These are phyloP conservation scores for Boletus rufocinnamomeus DNA, from an alignment of 768 basidiomycete genomes.

Conservation along the genomic window DNA sequence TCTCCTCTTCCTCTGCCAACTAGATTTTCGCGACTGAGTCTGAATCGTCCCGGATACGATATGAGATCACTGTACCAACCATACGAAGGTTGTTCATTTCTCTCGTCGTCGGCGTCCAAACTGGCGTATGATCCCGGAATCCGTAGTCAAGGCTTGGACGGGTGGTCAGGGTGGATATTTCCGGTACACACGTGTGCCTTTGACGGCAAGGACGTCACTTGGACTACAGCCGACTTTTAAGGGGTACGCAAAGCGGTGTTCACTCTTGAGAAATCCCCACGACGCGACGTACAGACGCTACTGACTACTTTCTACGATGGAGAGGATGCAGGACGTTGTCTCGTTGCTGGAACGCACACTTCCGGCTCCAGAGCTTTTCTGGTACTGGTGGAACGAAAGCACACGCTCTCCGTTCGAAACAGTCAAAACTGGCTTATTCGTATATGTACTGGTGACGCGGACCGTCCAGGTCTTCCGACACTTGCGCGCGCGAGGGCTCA, in stretches of 20 bases:
- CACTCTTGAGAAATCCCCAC: not conserved
- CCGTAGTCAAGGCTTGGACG: no score
- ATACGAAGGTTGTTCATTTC: conserved; percentile 54
- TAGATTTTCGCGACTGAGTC: conserved; percentile 29
- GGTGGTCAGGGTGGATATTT: conserved; percentile 2
- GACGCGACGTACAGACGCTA: not conserved
- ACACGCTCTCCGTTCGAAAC: conserved; percentile 28
- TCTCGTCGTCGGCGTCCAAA: not conserved
- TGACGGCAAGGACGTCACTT: not conserved
- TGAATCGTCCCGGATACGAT: not conserved
- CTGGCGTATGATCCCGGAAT: no score
- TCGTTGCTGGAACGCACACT: conserved; percentile 12
- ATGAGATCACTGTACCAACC: conserved; percentile 38
- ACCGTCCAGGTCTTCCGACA: conserved; percentile 34
- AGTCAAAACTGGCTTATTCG: conserved; percentile 37
- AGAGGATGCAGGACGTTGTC: conserved; percentile 6
- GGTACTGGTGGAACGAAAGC: conserved; percentile 17
- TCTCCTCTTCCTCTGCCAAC: conserved; percentile 78
- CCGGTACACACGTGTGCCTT: not conserved
- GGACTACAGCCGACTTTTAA: not conserved
- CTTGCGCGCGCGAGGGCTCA: conserved; percentile 40
- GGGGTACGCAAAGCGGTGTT: no score
- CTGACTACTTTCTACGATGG: not conserved
- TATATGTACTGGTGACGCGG: conserved; percentile 36
- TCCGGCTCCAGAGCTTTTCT: conserved; percentile 7